phyloP scores from a whole-genome alignment of 1,139 yeast species.

The Magnusiomyces paraingens region DNA sequence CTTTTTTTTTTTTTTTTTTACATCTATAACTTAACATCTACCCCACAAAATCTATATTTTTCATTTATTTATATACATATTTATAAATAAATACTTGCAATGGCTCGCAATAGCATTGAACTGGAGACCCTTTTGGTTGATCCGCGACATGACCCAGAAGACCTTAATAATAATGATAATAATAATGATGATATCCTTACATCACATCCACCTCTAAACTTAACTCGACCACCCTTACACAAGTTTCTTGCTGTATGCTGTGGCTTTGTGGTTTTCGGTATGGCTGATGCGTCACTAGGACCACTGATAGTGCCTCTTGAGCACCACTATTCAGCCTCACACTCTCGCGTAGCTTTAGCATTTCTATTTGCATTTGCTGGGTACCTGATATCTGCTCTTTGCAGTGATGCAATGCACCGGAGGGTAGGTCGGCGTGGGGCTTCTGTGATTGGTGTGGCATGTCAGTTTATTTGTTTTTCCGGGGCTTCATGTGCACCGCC shows the following conservation, averaged over 20 bases:
- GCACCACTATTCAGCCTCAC: slow-evolving; percentile 23
- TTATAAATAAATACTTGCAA: too few species aligned
- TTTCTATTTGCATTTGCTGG: slow-evolving; percentile 32
- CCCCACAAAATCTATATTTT: too few species aligned
- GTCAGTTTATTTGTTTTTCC: slow-evolving; percentile 38
- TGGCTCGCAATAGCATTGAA: too few species aligned
- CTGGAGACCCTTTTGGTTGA: too few species aligned
- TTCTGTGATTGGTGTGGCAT: slow-evolving; percentile 35
- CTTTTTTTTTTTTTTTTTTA: too few species aligned
- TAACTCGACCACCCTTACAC: slow-evolving; percentile 14
- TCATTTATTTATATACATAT: too few species aligned
- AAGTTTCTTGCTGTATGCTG: slow-evolving; percentile 22
- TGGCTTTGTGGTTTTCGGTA: slow-evolving; percentile 29
- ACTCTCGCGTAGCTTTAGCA: slow-evolving; percentile 27
- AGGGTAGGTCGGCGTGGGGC: slow-evolving; percentile 40
- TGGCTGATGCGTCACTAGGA: slow-evolving; percentile 29
- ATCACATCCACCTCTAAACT: too few species aligned
- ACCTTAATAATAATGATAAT: not conserved
- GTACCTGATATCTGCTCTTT: slow-evolving; percentile 34
- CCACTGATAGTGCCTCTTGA: slow-evolving; percentile 28
- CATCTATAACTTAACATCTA: too few species aligned
- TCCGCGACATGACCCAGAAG: not conserved
- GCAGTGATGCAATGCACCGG: slow-evolving; percentile 34
- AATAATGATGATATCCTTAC: not conserved
- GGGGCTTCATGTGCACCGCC: slow-evolving; percentile 40